Conservation (phyloP, 2,329 filamentous ascomycete genomes). For the Exophiala bonariae region DNA sequence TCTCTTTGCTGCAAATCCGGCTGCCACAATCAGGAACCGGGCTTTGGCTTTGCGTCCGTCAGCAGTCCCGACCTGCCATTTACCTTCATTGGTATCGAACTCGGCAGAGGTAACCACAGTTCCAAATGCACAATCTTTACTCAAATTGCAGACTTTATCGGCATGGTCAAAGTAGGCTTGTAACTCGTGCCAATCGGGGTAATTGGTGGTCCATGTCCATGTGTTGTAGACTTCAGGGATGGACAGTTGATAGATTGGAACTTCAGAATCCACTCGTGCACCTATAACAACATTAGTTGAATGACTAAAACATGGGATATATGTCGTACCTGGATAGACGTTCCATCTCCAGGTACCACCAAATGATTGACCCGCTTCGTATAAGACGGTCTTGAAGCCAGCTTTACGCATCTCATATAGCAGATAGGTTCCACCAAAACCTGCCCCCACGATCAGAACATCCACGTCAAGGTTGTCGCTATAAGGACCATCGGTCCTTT, state of each 20-base stretch:
- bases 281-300: conserved; percentile 30
- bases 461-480: conserved; percentile 28
- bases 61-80: conserved; percentile 47
- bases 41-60: conserved; percentile 40
- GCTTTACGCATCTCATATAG: conserved; percentile 54
- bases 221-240: conserved; percentile 48
- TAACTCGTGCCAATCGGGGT: conserved; percentile 41
- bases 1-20: conserved; percentile 58
- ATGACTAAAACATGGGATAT: neutral
- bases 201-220: conserved; percentile 32
- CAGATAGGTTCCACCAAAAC: conserved; percentile 48
- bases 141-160: conserved; percentile 44
- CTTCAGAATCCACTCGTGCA: conserved; percentile 48
- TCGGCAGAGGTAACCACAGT: conserved; percentile 42
- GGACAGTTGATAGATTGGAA: conserved; percentile 50
- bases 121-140: conserved; percentile 47
- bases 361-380: conserved; percentile 53
- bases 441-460: conserved; percentile 32
- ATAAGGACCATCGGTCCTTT: conserved; percentile 21
- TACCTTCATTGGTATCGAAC: conserved; percentile 37
- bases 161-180: conserved; percentile 50
- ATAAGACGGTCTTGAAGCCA: conserved; percentile 51
- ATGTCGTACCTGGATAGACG: conserved; percentile 33
- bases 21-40: conserved; percentile 48
- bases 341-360: conserved; percentile 40